phyloP scores from a whole-genome alignment of 2,329 filamentous ascomycete genomes.

The Ophiognomonia clavigignenti-juglandacearum region DNA sequence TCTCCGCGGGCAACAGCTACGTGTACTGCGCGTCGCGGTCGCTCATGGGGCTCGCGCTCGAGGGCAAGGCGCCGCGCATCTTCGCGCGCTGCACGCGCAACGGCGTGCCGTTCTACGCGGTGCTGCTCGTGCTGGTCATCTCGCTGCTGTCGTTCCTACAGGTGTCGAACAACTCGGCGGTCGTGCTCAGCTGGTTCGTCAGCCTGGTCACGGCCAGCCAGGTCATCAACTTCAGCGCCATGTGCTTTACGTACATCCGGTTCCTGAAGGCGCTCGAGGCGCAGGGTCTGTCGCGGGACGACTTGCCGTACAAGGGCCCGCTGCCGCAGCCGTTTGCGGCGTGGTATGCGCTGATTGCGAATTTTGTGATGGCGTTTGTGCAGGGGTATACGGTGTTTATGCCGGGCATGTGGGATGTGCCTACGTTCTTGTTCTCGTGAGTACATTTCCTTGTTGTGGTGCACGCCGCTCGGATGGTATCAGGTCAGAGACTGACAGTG shows the following conservation, averaged over 20 bases:
- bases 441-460: conserved; percentile 3
- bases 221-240: conserved; percentile 40
- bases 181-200: conserved; percentile 36
- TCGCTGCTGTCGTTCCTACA: conserved; percentile 33
- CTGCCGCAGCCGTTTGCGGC: conserved; percentile 39
- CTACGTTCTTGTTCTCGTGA: conserved; percentile 28
- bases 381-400: conserved; percentile 49
- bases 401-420: conserved; percentile 25
- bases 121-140: conserved; percentile 27
- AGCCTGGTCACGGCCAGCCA: conserved; percentile 31
- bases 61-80: conserved; percentile 41
- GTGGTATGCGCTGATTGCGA: conserved; percentile 42
- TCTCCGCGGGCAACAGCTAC: conserved; percentile 42
- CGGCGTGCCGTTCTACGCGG: conserved; percentile 40
- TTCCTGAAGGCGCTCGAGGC: conserved; percentile 24
- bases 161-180: conserved; percentile 30
- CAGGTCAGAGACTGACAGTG: neutral
- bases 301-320: conserved; percentile 11
- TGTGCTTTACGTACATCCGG: conserved; percentile 39
- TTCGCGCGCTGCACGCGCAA: conserved; percentile 34
- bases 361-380: conserved; percentile 48
- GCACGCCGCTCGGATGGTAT: fast-evolving
- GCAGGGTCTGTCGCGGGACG: conserved; percentile 8
- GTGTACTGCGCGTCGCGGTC: conserved; percentile 47
- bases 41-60: conserved; percentile 44